These are phyloP conservation scores for Daphne laureola DNA, from an alignment of 441 rosid species.

Conservation along the genomic window DNA sequence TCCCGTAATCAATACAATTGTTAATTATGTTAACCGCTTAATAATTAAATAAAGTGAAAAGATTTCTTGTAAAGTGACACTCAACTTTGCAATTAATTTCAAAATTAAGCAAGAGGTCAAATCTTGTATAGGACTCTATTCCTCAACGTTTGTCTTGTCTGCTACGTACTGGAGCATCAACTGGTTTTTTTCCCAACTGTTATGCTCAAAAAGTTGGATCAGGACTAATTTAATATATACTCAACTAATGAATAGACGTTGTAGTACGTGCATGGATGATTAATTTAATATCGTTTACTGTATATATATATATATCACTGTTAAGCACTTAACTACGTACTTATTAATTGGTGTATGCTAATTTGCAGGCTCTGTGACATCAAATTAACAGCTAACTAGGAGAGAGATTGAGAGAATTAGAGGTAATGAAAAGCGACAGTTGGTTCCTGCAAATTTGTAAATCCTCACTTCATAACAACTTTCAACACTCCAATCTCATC, in stretches of 20 bases:
- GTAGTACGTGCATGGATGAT: neutral
- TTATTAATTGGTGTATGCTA: conserved; percentile 9
- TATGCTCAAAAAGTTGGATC: conserved; percentile 25
- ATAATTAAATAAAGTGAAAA: neutral
- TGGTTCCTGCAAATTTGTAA: conserved; percentile 9
- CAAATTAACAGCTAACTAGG: conserved; percentile 34
- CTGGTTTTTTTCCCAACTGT: conserved; percentile 44
- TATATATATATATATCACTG: conserved; percentile 13
- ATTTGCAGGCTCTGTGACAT: conserved; percentile 44
- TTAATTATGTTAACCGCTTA: neutral
- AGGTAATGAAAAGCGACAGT: conserved; percentile 28
- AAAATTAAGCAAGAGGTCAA: neutral
- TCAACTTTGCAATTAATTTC: conserved; percentile 4
- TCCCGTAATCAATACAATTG: neutral
- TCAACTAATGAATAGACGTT: too few species aligned
- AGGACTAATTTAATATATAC: neutral
- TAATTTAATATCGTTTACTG: conserved; percentile 1
- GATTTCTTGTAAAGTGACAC: conserved; percentile 16
- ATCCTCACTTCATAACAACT: conserved; percentile 3
- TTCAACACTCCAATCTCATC: neutral
- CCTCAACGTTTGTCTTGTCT: conserved; percentile 4
- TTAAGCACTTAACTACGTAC: conserved; percentile 29
- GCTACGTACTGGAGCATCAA: conserved; percentile 5
- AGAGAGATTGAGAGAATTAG: conserved; percentile 35
- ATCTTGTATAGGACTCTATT: conserved; percentile 14